Percentiles rank a stretch among this genome's conserved stretches.
Conservation (phyloP, 345 rosid species). For the Capsella bursapastoris region DNA sequence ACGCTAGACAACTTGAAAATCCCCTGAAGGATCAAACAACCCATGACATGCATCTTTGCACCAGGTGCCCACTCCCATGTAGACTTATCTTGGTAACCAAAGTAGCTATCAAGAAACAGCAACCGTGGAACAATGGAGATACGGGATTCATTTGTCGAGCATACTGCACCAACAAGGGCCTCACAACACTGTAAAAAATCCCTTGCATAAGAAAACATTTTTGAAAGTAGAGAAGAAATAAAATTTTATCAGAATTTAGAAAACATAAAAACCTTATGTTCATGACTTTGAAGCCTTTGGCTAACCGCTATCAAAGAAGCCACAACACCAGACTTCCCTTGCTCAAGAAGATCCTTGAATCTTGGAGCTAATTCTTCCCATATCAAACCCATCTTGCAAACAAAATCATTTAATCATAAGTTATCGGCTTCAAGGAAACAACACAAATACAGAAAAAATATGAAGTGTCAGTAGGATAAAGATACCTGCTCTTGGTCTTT, state of each 20-base stretch:
- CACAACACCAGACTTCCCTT: constrained; percentile 91
- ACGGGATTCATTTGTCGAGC: constrained; percentile 60
- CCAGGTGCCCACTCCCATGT: constrained; percentile 81
- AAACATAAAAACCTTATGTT: constrained; percentile 58
- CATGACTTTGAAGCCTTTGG: constrained; percentile 75
- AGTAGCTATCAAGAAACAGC: constrained; percentile 83
- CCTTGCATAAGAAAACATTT: background rate
- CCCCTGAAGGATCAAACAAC: constrained; percentile 88
- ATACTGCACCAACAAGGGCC: constrained; percentile 75
- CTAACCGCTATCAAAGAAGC: constrained; percentile 75
- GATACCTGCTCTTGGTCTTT: constrained; percentile 73
- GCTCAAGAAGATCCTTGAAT: constrained; percentile 75
- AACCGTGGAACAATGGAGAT: constrained; percentile 65
- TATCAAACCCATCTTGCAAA: constrained; percentile 66
- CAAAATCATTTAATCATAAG: constrained; percentile 36
- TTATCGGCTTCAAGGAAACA: constrained; percentile 2
- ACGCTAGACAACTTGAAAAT: constrained; percentile 80
- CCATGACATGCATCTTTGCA: constrained; percentile 78
- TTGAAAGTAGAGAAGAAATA: background rate
- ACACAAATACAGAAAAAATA: constrained; percentile 19
- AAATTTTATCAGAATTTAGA: constrained; percentile 6
- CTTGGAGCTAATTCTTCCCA: constrained; percentile 84
- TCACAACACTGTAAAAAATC: constrained; percentile 71
- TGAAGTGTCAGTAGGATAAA: background rate
- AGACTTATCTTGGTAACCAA: constrained; percentile 61